phyloP scores from a whole-genome alignment of 495 filamentous ascomycete genomes.

The Paragyromitra xinjiangensis region DNA sequence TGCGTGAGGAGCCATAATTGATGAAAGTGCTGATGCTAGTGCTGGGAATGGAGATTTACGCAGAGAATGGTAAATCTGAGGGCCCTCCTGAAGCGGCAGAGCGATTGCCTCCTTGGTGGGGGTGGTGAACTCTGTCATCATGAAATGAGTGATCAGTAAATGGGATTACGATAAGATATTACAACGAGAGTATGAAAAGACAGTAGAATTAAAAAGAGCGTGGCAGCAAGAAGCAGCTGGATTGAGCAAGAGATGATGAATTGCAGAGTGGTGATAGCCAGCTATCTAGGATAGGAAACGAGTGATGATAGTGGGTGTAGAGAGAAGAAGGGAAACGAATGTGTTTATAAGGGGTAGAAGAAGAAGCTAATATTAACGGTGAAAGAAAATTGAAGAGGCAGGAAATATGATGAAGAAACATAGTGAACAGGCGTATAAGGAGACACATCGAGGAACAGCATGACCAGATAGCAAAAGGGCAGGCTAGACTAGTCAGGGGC shows the following conservation, averaged over 20 bases:
- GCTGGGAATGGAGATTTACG: constrained; percentile 64
- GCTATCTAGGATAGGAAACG: constrained; percentile 17
- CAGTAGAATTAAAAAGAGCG: constrained; percentile 12
- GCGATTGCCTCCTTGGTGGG: constrained; percentile 96
- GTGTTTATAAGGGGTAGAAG: neutral
- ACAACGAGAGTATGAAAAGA: constrained; percentile 8
- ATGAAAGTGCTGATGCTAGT: constrained; percentile 56
- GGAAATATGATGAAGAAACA: constrained; percentile 25
- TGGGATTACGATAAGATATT: constrained; percentile 25
- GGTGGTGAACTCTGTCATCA: constrained; percentile 81
- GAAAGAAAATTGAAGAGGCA: neutral
- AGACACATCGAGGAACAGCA: constrained; percentile 5
- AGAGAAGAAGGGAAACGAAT: constrained; percentile 2
- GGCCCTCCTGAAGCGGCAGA: constrained; percentile 85
- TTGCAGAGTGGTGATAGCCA: constrained; percentile 23
- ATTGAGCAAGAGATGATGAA: constrained; percentile 17
- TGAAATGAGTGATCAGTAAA: constrained; percentile 42
- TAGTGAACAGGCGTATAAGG: constrained; percentile 23
- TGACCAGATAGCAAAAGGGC: constrained; percentile 14
- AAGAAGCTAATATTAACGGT: neutral
- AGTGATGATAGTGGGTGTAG: constrained; percentile 24
- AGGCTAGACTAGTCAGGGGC: constrained; percentile 13
- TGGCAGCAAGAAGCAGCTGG: constrained; percentile 11
- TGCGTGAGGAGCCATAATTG: constrained; percentile 93
- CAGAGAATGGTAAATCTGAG: constrained; percentile 76